These are phyloP conservation scores for Podaxis mareebaensis DNA, from an alignment of 768 basidiomycete species.

Conservation along the genomic window DNA sequence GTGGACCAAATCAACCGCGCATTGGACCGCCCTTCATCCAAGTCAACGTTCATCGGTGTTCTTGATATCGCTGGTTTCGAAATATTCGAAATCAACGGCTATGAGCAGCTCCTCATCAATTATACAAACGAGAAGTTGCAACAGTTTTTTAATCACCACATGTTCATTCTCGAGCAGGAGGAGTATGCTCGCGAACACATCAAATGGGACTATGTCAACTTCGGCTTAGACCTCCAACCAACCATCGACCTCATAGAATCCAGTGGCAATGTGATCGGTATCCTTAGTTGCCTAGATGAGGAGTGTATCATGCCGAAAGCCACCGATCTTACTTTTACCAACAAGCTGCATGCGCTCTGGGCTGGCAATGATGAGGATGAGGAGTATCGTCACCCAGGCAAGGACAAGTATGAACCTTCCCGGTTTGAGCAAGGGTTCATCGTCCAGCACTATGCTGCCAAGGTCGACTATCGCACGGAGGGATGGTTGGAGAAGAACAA, in stretches of 20 bases:
- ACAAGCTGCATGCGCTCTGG: constrained; percentile 88
- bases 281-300: constrained; percentile 92
- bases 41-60: constrained; percentile 95
- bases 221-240: constrained; percentile 95
- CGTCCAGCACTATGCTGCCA: constrained; percentile 94
- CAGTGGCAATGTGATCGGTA: constrained; percentile 78
- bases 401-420: constrained; percentile 80
- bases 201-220: constrained; percentile 98
- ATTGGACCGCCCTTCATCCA: constrained; percentile 88
- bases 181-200: constrained; percentile 97
- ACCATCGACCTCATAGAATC: constrained; percentile 98
- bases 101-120: constrained; percentile 98
- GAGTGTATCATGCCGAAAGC: constrained; percentile 99
- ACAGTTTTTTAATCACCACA: constrained; percentile 98
- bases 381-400: constrained; percentile 67
- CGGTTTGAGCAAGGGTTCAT: constrained; percentile 94
- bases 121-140: constrained; percentile 99
- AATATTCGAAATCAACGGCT: constrained; percentile 92
- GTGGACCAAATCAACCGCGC: constrained; percentile 96
- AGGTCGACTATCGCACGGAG: constrained; percentile 93
- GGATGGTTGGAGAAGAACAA: constrained; percentile 99
- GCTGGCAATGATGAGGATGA: constrained; percentile 49
- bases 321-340: constrained; percentile 90
- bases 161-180: constrained; percentile 99
- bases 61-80: constrained; percentile 99